Base-by-base conservation (phyloP, 345 rosid genomes). In the Citrus sp. region DNA sequence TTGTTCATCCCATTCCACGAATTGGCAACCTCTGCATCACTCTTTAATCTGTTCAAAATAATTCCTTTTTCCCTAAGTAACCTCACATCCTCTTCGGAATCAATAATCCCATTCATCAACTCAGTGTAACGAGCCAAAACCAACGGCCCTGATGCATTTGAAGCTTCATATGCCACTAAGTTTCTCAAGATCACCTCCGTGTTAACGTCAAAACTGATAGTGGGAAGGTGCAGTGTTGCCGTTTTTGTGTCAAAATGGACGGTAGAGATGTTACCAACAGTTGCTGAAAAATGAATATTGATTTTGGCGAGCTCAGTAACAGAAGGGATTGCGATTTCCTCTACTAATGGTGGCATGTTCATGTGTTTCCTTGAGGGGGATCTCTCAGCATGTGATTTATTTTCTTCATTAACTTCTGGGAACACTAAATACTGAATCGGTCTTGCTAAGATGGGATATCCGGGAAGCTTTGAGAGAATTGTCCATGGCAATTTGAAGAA, bases 1-100 rank as follows among this genome's bases (percentile, higher is more conserved):
- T 83, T 92, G 70, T 83, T 95, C 97, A 93, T 92, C 76, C 96
- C 98, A 74, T 93, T 95, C 92, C 96, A 91, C 78, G 91, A 38
- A 12, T 85, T 84, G 1, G 97, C 93, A 37, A 80, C 96, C 80
- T 93, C 98, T 70, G 65, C 49, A n/a, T 94, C 97, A 27, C 90
- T 92, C 86, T 90, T 95, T 75, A 95, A 66, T 10, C 81, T 82
- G 82, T 88, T 93, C 86, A 84, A 18, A 6, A 93, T 73, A 25
- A 93, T 86, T 16, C 96, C 94, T 72, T 79, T 82, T 80, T 90
- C 92, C 75, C 97, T 89, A 6, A 95, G 90, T 35, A 91, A 42
- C 77, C 79, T 88, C 77, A 85, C 91, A 63, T 95, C 98, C 73
- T 89, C 96, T 13, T 70, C 89, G 0, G 87, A 86, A 63, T 95